Base-by-base conservation (phyloP, 441 rosid species). In the Viola pubescens region DNA sequence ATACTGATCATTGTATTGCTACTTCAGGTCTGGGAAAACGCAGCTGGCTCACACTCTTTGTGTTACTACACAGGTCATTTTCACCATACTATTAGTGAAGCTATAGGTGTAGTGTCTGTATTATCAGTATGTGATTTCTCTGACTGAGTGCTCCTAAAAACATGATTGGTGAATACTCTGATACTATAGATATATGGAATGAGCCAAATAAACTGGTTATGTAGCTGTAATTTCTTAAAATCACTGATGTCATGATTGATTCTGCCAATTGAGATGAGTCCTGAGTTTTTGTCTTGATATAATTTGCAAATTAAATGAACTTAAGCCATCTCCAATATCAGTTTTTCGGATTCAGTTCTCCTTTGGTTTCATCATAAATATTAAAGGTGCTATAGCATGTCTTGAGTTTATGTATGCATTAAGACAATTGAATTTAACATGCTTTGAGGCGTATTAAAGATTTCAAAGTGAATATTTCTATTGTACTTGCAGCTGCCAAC, bases 1-100 rank as follows among this genome's bases (percentile, higher is more conserved):
- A 16, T 16, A 16, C 56, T 56, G 38, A 13, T 14, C 7, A 40
- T 52, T 44, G 26, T 37, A 59, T 44, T 16, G 34, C 63, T 62
- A 54, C 19, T 52, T 73, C 78, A 90, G 96, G 85, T 88, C 87
- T 65, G 96, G 97, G 73, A 88, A 88, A 78, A 94, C 97, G 55
- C 97, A 85, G 65, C 89, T 94, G 41, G 99, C 96, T 26, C 94
- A 88, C 79, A 90, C 99, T 26, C 94, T 90, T 1, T 88, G 97
- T 56, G 96, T 88, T 68, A 78, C 91, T 38, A 87, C 97, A 46
- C 97, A 87, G 97, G 95, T 85, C 9, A 62, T 73, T 66, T 58
- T 65, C 48, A 51, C 58, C 56, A 58, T 50, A 7, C 47, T 26
- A 34, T 7, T 26, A 12, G 38, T 49, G 13, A 38, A 13, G 45